These are phyloP conservation scores for Oryza australiensis DNA, from an alignment of 176 grass and related monocot genomes.

Conservation along the genomic window DNA sequence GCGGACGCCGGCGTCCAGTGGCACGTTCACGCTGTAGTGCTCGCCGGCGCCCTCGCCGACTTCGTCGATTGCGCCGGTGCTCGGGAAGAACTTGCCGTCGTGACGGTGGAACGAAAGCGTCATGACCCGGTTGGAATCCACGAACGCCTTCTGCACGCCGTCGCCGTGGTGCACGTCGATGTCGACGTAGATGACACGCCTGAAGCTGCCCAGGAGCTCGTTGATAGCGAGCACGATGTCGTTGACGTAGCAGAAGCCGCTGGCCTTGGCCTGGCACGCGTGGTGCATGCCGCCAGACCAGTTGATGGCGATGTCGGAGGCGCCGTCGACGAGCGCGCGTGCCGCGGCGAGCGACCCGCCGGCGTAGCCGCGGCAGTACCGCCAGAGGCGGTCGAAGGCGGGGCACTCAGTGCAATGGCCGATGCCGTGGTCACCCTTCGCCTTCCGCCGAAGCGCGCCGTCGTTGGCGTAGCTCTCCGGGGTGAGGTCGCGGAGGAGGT, in stretches of 20 bases:
- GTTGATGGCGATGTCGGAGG: conserved; percentile 63
- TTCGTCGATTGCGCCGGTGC: conserved; percentile 32
- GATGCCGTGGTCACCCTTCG: conserved; percentile 1
- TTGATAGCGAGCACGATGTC: conserved; percentile 74
- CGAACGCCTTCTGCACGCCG: conserved; percentile 61
- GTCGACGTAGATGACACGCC: conserved; percentile 80
- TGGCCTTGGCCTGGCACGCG: conserved; percentile 43
- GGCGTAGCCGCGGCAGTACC: conserved; percentile 57
- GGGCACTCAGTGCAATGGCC: too few relatives aligned
- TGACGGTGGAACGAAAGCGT: conserved; percentile 66
- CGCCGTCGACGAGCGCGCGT: conserved; percentile 37
- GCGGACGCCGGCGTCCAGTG: conserved; percentile 48
- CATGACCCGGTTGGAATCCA: conserved; percentile 50
- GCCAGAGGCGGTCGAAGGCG: conserved; percentile 49
- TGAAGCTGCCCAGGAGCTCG: conserved; percentile 37
- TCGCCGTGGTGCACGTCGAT: conserved; percentile 92
- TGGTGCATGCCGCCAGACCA: conserved; percentile 72
- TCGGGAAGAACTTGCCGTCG: conserved; percentile 48
- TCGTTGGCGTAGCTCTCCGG: conserved; percentile 21
- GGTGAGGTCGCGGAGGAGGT: conserved; percentile 40
- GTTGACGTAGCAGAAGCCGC: conserved; percentile 74
- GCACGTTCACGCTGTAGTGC: conserved; percentile 62
- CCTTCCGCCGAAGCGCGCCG: not conserved
- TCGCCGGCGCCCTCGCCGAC: conserved; percentile 27
- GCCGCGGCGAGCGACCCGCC: conserved; percentile 55